phyloP scores from a whole-genome alignment of 257 asterid species.

The Solanum lycopersicoides region DNA sequence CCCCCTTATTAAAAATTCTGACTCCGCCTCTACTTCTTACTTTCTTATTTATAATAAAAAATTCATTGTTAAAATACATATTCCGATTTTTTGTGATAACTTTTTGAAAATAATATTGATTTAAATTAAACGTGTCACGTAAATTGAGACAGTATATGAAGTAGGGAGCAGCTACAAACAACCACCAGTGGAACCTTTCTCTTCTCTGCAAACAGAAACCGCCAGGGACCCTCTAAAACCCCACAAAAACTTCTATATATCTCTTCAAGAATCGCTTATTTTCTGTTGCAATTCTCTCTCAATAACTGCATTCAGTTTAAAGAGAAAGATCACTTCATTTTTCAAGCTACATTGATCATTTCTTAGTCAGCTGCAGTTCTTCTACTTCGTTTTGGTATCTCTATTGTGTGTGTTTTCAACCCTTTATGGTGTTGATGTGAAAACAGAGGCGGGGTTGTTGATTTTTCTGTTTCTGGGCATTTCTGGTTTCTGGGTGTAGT shows the following conservation, averaged over 20 bases:
- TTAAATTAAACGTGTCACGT: no score
- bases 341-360: background rate
- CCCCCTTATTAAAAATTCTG: no score
- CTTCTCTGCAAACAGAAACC: background rate
- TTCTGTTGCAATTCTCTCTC: background rate
- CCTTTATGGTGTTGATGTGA: background rate
- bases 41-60: background rate
- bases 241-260: background rate
- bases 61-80: no score
- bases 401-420: background rate
- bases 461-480: background rate
- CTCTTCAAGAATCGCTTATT: background rate
- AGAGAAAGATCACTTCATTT: background rate
- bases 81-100: no score
- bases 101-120: no score
- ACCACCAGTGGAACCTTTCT: background rate
- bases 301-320: background rate
- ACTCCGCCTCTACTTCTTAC: no score
- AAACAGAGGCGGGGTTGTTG: background rate
- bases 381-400: background rate
- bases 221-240: background rate
- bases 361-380: background rate
- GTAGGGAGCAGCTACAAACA: background rate
- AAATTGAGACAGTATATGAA: background rate
- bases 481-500: background rate